Base-by-base conservation (phyloP, 1,284 basidiomycete genomes). In the Marasmius sp. region DNA sequence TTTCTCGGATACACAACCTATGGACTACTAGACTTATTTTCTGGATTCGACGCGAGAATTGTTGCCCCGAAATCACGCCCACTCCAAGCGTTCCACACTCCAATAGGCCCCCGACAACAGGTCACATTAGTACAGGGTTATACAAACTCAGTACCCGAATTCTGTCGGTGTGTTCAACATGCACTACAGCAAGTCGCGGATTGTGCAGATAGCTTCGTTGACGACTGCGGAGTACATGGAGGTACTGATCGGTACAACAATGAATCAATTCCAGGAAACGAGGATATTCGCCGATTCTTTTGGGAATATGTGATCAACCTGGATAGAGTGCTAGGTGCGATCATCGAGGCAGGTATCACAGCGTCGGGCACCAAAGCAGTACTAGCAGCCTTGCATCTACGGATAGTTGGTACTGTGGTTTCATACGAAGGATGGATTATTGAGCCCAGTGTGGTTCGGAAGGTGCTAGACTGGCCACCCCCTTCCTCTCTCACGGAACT, bases 31-130 rank as follows among this genome's bases (percentile, higher is more conserved):
- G 70, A 76, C 51, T 45, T 75, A 4, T 75, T 67, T 59, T 61
- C 66, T 10, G 70, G 72, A 0, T 76, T 71, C 48, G 68, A 75
- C 57, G 67, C 62, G 0, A 20, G 62, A 8, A 59, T 60, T 71
- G 72, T 71, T 0, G 67, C 70, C 53, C 75, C 74, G 0, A 70
- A 61, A 12, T 68, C 69, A 1, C 75, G 77, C 5, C 57, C 9
- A 56, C 61, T 61, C 9, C 60, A 61, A 57, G 60, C 60, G 3
- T 61, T 61, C 34, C 53, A 56, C 43, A 50, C 60, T 12, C 60
- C 60, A 3, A 45, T 22, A 12, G 60, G 60, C 27, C 45, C 60
- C 11, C 34, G 36, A 38, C 60, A 61, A 34, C 60, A 61, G 39
- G 14, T 6, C 50, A 61, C 60, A 27, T 16, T 61, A n/a, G 60